Evolutionary conservation across 306 rosid genomes (phyloP).

Genomic region (Lupinus albus): DNA sequence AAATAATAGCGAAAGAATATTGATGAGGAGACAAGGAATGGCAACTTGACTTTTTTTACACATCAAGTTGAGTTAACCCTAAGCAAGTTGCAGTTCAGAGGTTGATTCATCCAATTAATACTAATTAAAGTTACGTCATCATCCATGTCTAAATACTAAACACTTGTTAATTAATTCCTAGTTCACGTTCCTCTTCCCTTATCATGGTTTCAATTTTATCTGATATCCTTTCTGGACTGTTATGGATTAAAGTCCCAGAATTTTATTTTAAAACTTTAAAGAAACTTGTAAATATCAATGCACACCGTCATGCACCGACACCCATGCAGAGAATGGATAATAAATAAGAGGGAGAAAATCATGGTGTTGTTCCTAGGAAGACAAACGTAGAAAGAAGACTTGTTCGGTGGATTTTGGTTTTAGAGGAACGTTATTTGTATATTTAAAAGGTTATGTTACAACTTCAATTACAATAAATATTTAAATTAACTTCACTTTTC

Average conservation of each 20-base stretch:
- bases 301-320: conserved; percentile 24
- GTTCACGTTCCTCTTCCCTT: neutral
- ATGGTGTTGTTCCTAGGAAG: neutral
- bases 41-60: conserved; percentile 55
- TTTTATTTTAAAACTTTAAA: conserved; percentile 23
- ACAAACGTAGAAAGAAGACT: neutral
- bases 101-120: conserved; percentile 46
- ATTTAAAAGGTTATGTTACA: too few relatives aligned
- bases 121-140: conserved; percentile 29
- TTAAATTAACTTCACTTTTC: too few relatives aligned
- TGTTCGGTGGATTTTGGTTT: neutral
- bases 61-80: conserved; percentile 45
- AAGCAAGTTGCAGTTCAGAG: conserved; percentile 48
- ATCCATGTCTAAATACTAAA: conserved; percentile 6
- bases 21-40: conserved; percentile 32
- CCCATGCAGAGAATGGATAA: conserved; percentile 7
- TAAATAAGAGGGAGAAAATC: neutral
- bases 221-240: conserved; percentile 33
- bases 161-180: neutral
- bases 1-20: conserved; percentile 10
- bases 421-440: too few relatives aligned
- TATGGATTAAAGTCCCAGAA: neutral
- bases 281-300: conserved; percentile 7
- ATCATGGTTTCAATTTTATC: neutral
- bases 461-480: too few relatives aligned